Evolutionary conservation across 345 rosid genomes (phyloP).

Genomic region (Cardamine chenopodiifolia): DNA sequence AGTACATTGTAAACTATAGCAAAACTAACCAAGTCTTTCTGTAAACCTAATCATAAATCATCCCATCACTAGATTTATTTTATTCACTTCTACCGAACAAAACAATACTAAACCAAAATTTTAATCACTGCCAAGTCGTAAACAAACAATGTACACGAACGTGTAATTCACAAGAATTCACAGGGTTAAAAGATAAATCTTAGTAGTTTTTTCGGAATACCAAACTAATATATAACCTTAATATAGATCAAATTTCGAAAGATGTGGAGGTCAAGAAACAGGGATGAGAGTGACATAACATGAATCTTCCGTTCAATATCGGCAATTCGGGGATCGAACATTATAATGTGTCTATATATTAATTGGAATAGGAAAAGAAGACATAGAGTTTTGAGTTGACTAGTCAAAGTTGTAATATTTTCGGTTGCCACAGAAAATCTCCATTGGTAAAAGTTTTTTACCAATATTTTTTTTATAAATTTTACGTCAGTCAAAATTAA

Average conservation of each 20-base stretch:
- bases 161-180: neutral
- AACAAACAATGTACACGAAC: neutral
- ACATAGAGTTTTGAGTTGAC: conserved; percentile 34
- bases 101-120: neutral
- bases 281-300: conserved; percentile 35
- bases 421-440: too few relatives aligned
- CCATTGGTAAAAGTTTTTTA: too few relatives aligned
- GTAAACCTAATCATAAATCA: neutral
- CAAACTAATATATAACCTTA: neutral
- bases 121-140: neutral
- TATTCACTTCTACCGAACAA: neutral
- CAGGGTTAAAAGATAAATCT: neutral
- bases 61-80: neutral
- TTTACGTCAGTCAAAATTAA: too few relatives aligned
- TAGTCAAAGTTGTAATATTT: conserved; percentile 36
- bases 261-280: conserved; percentile 23
- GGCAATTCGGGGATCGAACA: conserved; percentile 15
- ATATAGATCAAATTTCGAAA: neutral
- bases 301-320: conserved; percentile 23
- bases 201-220: neutral
- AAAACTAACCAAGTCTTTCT: neutral
- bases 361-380: conserved; percentile 7
- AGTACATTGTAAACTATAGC: too few relatives aligned
- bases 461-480: too few relatives aligned
- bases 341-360: conserved; percentile 7